Evolutionary conservation across 495 filamentous ascomycete genomes (phyloP).

Genomic region (Antarctomyces pellizariae): DNA sequence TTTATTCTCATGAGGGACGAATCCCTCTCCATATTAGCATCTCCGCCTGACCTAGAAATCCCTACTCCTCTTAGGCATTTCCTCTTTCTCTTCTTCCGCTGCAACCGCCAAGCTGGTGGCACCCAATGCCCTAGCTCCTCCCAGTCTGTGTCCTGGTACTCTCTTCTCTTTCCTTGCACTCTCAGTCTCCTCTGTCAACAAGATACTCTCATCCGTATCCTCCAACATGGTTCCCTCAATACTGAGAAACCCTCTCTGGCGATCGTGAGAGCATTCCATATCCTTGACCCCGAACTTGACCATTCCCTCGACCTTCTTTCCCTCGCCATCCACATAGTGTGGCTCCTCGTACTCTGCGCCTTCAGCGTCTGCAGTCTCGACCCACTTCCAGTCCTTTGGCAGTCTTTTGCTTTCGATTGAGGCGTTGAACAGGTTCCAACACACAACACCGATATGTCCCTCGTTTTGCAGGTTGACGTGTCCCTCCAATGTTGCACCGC

Average conservation of each 20-base stretch:
- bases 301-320: constrained; percentile 33
- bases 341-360: constrained; percentile 11
- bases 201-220: constrained; percentile 11
- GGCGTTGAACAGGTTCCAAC: constrained; percentile 54
- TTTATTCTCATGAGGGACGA: no score
- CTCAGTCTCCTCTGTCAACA: constrained; percentile 9
- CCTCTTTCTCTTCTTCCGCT: constrained; percentile 6
- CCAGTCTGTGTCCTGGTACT: constrained; percentile 4
- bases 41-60: no score
- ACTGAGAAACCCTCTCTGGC: constrained; percentile 36
- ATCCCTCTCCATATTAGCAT: constrained; percentile 1
- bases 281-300: constrained; percentile 38
- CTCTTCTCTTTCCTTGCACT: constrained; percentile 8
- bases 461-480: constrained; percentile 52
- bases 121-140: constrained; percentile 8
- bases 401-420: constrained; percentile 41
- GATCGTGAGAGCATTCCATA: constrained; percentile 33
- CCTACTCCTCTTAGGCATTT: no score
- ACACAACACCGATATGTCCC: constrained; percentile 44
- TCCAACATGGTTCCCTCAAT: constrained; percentile 47
- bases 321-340: constrained; percentile 30
- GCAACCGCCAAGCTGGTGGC: constrained; percentile 10
- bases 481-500: constrained; percentile 33
- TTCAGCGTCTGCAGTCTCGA: constrained; percentile 13
- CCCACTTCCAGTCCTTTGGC: constrained; percentile 44